Evolutionary conservation across 768 basidiomycete species (phyloP), one percentile per base, ranked within the genome.

Genomic region (Mycena maculata): DNA sequence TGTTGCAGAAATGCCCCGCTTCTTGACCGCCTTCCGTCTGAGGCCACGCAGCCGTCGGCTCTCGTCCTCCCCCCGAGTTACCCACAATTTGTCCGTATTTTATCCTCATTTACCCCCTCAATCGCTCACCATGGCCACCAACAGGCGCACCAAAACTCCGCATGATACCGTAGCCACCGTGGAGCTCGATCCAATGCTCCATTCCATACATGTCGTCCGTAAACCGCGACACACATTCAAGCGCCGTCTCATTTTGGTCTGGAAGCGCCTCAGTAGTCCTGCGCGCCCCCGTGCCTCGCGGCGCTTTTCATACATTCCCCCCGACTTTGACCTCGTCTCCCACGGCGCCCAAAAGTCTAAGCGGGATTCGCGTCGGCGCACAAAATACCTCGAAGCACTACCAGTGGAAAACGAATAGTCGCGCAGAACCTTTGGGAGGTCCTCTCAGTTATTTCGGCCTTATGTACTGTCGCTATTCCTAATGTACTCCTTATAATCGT

Each of bases 291-390:
- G 72, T 15, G 60, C 71, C 6, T 74, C 76, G 13, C 67, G 73
- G 16, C 74, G 76, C 16, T 79, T 78, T 42, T 81, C 81, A 4
- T 80, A 76, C 71, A 75, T 81, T 49, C 77, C 79, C 1, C 71
- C 73, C 7, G 80, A 78, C 31, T 82, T 81, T 58, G 71, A 71
- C 30, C 56, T 70, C n/a, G 71, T 76, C 18, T 63, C 71, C 6
- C 69, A 39, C 27, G 65, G 59, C 38, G 41, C 23, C 28, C 22
- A 16, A 16, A 68, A 56, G 25, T 58, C 58, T 2, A 65, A 47
- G 53, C 30, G 66, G n/a, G 66, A 62, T 36, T 62, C 60, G 31
- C 60, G 66, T 20, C 47, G 66, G 13, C n/a, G 23, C 42, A 53
- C 66, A 18, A 63, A 63, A 58, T 44, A 52, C 47, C 27, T 49